Evolutionary conservation across 2,329 filamentous ascomycete species (phyloP).

Genomic region (Didymella pinodella): DNA sequence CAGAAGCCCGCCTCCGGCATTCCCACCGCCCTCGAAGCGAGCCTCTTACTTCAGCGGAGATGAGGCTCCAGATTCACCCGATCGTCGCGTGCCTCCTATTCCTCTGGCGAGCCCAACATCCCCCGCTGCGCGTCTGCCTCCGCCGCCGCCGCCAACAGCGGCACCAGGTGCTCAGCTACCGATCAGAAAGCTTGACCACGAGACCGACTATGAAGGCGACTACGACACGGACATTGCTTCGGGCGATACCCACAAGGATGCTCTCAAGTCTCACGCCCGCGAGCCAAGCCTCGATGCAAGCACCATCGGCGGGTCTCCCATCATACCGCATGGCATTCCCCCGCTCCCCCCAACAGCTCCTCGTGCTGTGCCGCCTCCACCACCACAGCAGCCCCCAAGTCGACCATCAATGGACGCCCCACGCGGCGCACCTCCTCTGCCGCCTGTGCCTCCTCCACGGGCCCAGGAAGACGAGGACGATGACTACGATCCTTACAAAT

Average conservation of each 20-base stretch:
- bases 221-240: constrained; percentile 98
- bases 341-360: constrained; percentile 48
- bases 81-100: constrained; percentile 60
- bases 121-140: constrained; percentile 52
- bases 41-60: constrained; percentile 54
- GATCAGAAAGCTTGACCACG: constrained; percentile 61
- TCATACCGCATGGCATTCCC: constrained; percentile 45
- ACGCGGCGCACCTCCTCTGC: constrained; percentile 72
- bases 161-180: constrained; percentile 49
- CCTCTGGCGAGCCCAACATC: constrained; percentile 56
- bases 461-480: constrained; percentile 49
- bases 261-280: constrained; percentile 80
- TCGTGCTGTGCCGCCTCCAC: constrained; percentile 60
- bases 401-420: constrained; percentile 71
- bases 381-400: constrained; percentile 62
- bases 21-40: constrained; percentile 45
- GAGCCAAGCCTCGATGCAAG: constrained; percentile 78
- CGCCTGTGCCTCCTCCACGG: constrained; percentile 69
- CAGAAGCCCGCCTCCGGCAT: constrained; percentile 38
- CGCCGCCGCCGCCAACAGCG: constrained; percentile 57
- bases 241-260: constrained; percentile 93
- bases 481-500: constrained; percentile 73
- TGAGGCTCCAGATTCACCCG: constrained; percentile 38
- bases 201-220: constrained; percentile 95
- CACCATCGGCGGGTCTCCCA: constrained; percentile 54